A percentile compares a stretch with the other conserved stretches of the same genome.
Evolutionary conservation across 2,329 filamentous ascomycete genomes (phyloP).

Genomic region (Aspergillus sp.): DNA sequence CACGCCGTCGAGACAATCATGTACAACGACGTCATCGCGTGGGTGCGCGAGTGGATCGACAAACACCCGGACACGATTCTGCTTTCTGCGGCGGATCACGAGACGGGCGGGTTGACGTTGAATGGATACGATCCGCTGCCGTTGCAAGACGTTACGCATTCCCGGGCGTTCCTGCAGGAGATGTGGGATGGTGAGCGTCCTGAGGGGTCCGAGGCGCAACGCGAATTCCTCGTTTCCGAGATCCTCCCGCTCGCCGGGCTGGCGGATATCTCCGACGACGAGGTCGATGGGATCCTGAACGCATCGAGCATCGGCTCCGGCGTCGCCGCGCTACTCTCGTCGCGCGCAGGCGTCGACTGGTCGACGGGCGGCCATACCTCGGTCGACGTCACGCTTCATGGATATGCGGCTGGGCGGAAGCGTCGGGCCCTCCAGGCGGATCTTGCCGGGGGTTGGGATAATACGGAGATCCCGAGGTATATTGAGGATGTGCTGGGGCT

Average conservation of each 20-base stretch:
- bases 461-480: conserved; percentile 9
- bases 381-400: conserved; percentile 12
- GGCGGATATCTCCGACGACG: background rate
- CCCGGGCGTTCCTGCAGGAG: background rate
- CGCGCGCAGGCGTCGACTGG: conserved; percentile 8
- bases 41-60: conserved; percentile 11
- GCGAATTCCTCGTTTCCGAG: background rate
- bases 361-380: conserved; percentile 5
- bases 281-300: conserved; percentile 2
- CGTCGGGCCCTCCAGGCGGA: background rate
- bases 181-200: background rate
- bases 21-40: conserved; percentile 13
- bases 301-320: background rate
- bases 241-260: conserved; percentile 7
- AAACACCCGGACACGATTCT: conserved; percentile 9
- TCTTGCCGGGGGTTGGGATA: conserved; percentile 6
- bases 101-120: conserved; percentile 8
- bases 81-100: conserved; percentile 10
- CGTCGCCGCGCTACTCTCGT: background rate
- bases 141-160: background rate
- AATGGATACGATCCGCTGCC: conserved; percentile 8
- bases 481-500: conserved; percentile 6
- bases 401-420: background rate
- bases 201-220: background rate
- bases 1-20: conserved; percentile 3